phyloP scores from a whole-genome alignment of 352 stramenopile species.

The Globisporangium paroecandrum region DNA sequence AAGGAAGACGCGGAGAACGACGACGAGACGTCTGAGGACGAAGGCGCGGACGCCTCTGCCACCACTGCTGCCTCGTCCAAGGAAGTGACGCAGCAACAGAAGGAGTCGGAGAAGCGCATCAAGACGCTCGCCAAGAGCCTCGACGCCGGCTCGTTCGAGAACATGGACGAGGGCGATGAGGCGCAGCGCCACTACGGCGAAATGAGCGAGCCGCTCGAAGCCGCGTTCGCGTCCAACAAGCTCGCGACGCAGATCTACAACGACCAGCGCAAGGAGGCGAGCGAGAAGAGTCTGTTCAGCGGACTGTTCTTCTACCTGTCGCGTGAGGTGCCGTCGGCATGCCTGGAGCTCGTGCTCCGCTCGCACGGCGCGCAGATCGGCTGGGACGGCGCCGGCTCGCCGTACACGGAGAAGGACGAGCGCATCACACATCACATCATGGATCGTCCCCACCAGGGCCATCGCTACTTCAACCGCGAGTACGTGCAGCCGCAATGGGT shows the following conservation, averaged over 20 bases:
- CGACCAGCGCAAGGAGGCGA: constrained; percentile 78
- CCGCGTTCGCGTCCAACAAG: constrained; percentile 78
- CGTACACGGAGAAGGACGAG: constrained; percentile 87
- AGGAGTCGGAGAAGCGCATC: constrained; percentile 86
- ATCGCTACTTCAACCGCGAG: constrained; percentile 91
- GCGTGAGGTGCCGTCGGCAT: constrained; percentile 93
- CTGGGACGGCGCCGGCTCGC: constrained; percentile 93
- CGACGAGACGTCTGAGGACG: constrained; percentile 28
- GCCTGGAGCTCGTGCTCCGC: constrained; percentile 95
- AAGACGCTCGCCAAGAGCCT: constrained; percentile 56
- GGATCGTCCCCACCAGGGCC: constrained; percentile 90
- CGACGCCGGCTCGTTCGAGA: constrained; percentile 35
- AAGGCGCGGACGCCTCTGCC: constrained; percentile 6
- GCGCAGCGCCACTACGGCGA: constrained; percentile 68
- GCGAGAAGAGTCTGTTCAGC: constrained; percentile 76
- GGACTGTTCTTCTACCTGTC: constrained; percentile 90
- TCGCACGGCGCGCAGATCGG: constrained; percentile 94
- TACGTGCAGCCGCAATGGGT: constrained; percentile 99
- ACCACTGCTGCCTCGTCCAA: constrained; percentile 8
- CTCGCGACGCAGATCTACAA: constrained; percentile 75
- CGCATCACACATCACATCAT: constrained; percentile 98
- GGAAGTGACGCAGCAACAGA: constrained; percentile 62
- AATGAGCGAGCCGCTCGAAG: constrained; percentile 90
- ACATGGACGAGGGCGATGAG: constrained; percentile 77
- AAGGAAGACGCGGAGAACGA: constrained; percentile 25